These are phyloP conservation scores for Pachysolen tannophilus DNA, from an alignment of 805 yeast species.

Conservation along the genomic window DNA sequence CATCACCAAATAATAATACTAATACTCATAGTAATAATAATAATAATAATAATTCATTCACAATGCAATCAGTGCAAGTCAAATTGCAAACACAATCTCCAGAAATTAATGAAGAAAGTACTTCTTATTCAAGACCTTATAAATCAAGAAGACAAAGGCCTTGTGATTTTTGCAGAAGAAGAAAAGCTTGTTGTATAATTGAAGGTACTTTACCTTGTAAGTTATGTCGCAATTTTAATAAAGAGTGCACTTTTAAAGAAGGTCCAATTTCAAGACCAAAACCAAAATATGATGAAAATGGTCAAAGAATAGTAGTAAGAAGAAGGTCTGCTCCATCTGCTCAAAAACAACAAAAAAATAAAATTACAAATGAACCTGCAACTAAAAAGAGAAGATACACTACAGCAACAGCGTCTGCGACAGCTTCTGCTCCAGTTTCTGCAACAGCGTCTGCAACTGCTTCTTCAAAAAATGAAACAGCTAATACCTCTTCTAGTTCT, in stretches of 20 bases:
- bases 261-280: conserved; percentile 20
- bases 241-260: conserved; percentile 24
- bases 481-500: neutral
- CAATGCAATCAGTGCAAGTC: too few species aligned
- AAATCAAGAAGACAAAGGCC: conserved; percentile 27
- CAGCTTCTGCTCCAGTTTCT: neutral
- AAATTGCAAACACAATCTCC: too few species aligned
- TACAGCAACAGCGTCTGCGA: conserved; percentile 1
- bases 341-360: neutral
- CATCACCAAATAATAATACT: too few species aligned
- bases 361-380: neutral
- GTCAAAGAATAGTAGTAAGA: conserved; percentile 6
- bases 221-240: conserved; percentile 23
- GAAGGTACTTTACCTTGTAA: conserved; percentile 24
- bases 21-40: too few species aligned
- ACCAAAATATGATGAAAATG: conserved; percentile 9
- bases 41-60: too few species aligned
- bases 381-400: conserved; percentile 6
- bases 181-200: conserved; percentile 28
- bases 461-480: neutral
- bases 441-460: neutral
- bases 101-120: too few species aligned
- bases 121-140: conserved; percentile 19
- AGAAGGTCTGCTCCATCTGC: conserved; percentile 3
- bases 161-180: conserved; percentile 26